Evolutionary conservation across 345 rosid species (phyloP), one percentile per base, ranked within the genome.

Genomic region (Linum tenue): DNA sequence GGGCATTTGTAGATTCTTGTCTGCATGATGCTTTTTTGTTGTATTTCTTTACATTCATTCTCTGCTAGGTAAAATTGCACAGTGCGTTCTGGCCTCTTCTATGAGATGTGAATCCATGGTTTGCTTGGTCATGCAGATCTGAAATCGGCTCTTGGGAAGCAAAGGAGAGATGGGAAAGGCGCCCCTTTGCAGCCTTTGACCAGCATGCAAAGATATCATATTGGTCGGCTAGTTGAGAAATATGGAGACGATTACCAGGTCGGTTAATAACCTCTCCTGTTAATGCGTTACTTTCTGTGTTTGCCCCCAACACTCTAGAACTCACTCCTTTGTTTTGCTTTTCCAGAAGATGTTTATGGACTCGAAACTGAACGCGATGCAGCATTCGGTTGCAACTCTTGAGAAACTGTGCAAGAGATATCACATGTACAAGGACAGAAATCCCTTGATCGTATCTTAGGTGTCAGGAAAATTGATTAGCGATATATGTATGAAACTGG

Each of bases 281-380:
- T 31, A 22, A 57, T 17, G 10, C 16, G 5, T 37, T 17, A 5
- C 12, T 57, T 10, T 5, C 22, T 57, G 60, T 37, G 3, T 57
- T 57, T 5, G 36, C 60, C 38, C 60, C 38, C 37, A 17, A 57
- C 38, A 5, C 9, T 8, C 11, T 37, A n/a, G 37, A 57, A 31
- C 22, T 22, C 31, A 22, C 31, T 22, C 31, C 31, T 37, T 56
- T 3, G 1, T 0, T 22, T 56, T 41, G 56, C 7, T 56, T 81
- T 67, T 62, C 55, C 89, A 90, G 97, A 88, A 76, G 9, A 90
- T 94, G 97, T 84, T 73, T 78, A 86, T 83, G 86, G 98, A 92
- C 67, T 74, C 81, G 7, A 92, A 92, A 79, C 79, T 90, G 37
- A 90, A 92, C 68, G 64, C 79, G 5, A 88, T 94, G 99, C 96